Evolutionary conservation across 371 early-diverging fungal genomes (phyloP), one percentile per base, ranked within the genome.

Genomic region (Mucor plumbeus): DNA sequence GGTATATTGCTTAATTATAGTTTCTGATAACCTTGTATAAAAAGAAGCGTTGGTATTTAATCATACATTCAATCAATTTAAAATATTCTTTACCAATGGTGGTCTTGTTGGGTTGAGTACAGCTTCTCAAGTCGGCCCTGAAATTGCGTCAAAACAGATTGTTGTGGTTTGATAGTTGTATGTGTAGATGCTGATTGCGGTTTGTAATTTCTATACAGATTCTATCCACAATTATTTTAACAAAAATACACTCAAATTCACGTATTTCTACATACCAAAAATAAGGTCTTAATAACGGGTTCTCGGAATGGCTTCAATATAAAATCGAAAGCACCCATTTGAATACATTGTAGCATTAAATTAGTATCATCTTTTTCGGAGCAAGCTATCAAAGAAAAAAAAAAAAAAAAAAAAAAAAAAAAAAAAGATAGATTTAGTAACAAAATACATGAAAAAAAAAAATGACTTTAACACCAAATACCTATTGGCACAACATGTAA

Each of bases 281-380:
- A 85, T 33, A 87, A 56, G 0, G 85, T 85, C 65, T 82, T 82
- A 14, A 84, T 72, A 3, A 74, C 74, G 41, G 84, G 78, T 59
- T 73, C 69, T 36, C 74, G 69, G 17, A 86, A 58, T 5, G 88
- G 88, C 61, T 85, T 87, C 7, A 87, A 38, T 47, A 87, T 65
- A 40, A 77, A 86, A 70, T 87, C 88, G 1, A 78, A 78, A 14
- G 86, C 86, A 1, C 88, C 88, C 11, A 78, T 55, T 19, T 81
- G 66, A 54, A 87, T 65, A 54, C 81, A 79, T 43, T 74, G 43
- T 5, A 76, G 26, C 80, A 83, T 81, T 53, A 76, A 79, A 8
- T 63, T 61, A 11, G 69, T 43, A 47, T 69, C 66, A 36, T 84
- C 77, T 36, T 68, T 68, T 14, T 63, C 68, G 3, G 81, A 84